Conservation (phyloP, 2,329 filamentous ascomycete genomes). For the Rasamsonia emersonii region DNA sequence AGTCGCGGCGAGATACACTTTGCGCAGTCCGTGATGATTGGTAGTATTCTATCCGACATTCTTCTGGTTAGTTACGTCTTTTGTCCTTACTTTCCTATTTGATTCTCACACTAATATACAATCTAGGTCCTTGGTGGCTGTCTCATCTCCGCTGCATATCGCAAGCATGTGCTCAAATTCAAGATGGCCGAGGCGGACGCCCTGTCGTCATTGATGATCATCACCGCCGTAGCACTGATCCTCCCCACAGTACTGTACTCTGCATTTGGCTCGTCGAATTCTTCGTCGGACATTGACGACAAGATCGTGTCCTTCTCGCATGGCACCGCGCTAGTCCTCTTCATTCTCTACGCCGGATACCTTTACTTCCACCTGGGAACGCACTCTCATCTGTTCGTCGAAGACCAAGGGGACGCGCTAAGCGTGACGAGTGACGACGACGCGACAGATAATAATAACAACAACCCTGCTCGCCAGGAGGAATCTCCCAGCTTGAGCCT, state of each 20-base stretch:
- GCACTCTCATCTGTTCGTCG: slow-evolving; percentile 11
- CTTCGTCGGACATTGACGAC: slow-evolving; percentile 6
- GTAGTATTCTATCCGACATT: slow-evolving; percentile 76
- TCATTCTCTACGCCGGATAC: slow-evolving; percentile 46
- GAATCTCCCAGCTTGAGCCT: slow-evolving; percentile 8
- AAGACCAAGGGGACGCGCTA: slow-evolving; percentile 4
- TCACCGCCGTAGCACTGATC: slow-evolving; percentile 68
- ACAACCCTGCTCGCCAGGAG: neutral
- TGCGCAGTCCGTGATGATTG: slow-evolving; percentile 78
- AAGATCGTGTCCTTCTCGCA: slow-evolving; percentile 33
- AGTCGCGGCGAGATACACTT: slow-evolving; percentile 62
- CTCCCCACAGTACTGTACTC: slow-evolving; percentile 46
- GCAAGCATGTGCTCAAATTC: slow-evolving; percentile 67
- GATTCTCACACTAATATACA: neutral
- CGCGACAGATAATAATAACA: neutral
- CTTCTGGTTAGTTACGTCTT: slow-evolving; percentile 41
- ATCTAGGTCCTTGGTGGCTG: slow-evolving; percentile 64
- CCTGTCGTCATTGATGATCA: slow-evolving; percentile 63
- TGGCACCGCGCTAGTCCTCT: slow-evolving; percentile 46
- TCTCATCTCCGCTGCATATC: slow-evolving; percentile 70
- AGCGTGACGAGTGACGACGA: no score
- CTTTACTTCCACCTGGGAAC: slow-evolving; percentile 45
- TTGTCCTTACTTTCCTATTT: neutral
- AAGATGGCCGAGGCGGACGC: slow-evolving; percentile 82
- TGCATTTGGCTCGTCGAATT: slow-evolving; percentile 7